These are phyloP conservation scores for Fagopyrum tataricum DNA, from an alignment of 148 eudicot genomes.

Conservation along the genomic window DNA sequence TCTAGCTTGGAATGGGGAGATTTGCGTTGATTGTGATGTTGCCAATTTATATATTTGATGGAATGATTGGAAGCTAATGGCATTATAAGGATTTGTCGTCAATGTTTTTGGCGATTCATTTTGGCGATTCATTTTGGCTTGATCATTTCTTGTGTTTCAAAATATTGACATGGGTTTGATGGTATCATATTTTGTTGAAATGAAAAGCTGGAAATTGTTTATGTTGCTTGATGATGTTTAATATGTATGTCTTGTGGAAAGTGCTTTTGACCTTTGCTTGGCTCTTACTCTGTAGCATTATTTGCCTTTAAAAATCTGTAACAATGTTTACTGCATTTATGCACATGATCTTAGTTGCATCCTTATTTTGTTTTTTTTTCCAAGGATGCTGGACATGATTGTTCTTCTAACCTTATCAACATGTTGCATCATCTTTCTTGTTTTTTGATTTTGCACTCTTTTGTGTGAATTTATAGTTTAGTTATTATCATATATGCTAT, in stretches of 20 bases:
- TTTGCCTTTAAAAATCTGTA: not conserved
- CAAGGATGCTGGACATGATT: not conserved
- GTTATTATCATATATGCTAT: not conserved
- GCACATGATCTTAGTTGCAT: constrained; percentile 1
- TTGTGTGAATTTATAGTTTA: not conserved
- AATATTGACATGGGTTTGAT: not conserved
- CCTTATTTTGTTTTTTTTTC: not conserved
- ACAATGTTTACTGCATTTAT: not conserved
- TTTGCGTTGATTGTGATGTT: not conserved
- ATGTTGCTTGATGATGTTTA: not conserved
- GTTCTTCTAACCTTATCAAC: not conserved
- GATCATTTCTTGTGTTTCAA: not conserved
- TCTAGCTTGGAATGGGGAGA: not conserved
- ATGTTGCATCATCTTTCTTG: no score
- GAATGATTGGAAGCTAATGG: not conserved
- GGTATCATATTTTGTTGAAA: not conserved
- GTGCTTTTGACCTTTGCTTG: not conserved
- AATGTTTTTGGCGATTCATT: not conserved
- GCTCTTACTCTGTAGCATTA: not conserved
- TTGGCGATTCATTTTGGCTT: not conserved
- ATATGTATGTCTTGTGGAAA: not conserved
- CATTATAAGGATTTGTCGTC: not conserved
- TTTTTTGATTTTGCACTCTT: no score
- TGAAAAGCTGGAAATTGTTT: not conserved
- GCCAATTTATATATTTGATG: not conserved